Base-by-base conservation (phyloP, 2,329 filamentous ascomycete genomes). In the Cladosporium cucumerinum region DNA sequence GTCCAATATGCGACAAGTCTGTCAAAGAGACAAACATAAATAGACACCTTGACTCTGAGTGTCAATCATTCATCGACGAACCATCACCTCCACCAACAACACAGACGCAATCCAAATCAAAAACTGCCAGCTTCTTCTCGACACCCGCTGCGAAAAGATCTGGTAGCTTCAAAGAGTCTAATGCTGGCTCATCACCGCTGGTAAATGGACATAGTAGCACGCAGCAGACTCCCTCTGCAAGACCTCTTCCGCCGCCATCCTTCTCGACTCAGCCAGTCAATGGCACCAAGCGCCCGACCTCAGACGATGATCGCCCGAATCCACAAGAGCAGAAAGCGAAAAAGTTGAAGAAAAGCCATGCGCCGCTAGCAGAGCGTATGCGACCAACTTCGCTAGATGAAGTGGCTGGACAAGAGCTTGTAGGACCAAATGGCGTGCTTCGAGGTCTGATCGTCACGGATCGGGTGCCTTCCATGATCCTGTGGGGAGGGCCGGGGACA, bases 291-390 rank as follows among this genome's bases (percentile, higher is more conserved):
- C 67, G 74, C 48, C 25, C 63, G 30, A 61, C 70, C 18, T 72
- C 74, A 23, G 63, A 72, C 25, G 68, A 71, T n/a, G 68, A 71
- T 8, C 49, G 23, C 12, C 16, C 34, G 5, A 16, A 21, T 32
- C 7, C 23, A 16, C 48, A 55, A 23, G 32, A 55, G 11, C 65
- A 69, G 30, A 58, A 25, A 8, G 30, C 55, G 25, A 93, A 94
- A 76, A 89, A 88, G 73, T 80, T 84, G 16, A 92, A 91, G 78
- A 85, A 77, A 71, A 83, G 84, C 0, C 81, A 88, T 0, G 93
- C 92, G 10, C 95, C 95, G 0, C 82, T 99, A 21, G 93, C 95
- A 2, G 95, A 99, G 78, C 90, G 94, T 32, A 97, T 98, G 92
- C 87, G 95, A 4, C 95, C 95, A 1, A 84, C 83, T 64, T 90